Base-by-base conservation (phyloP, 202 grass and related monocot species). In the Cymbopogon flexuosus region DNA sequence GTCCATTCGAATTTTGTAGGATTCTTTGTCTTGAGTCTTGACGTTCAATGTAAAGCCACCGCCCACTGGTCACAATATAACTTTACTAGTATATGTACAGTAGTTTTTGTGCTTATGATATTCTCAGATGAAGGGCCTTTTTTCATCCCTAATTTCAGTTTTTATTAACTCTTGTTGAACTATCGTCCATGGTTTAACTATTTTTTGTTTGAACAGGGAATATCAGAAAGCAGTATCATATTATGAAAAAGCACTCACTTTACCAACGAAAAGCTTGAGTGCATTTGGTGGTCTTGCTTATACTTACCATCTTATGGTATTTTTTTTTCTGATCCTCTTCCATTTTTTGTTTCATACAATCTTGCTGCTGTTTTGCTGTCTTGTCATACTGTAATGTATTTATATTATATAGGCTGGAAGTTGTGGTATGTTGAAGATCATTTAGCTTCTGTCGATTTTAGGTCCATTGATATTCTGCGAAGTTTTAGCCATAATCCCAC, bases 161-260 rank as follows among this genome's bases (percentile, higher is more conserved):
- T 1, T 64, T 71, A 5, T 77, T 46, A 65, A 10, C 19, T 85
- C 10, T 45, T 21, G 24, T 41, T 36, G 77, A 81, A 89, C 13
- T 77, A 60, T 49, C 6, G 77, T 78, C 27, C 14, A 19, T 31
- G 51, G 54, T 58, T 68, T 76, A 73, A 69, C 69, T 30, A 64
- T 76, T 64, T 75, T 52, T 62, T 79, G 49, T 88, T 79, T 88
- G 76, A 82, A 86, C 88, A 98, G 96, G 90, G 89, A 86, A 79
- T 98, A 93, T 90, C 63, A 91, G 33, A 93, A 88, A 15, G 90
- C 95, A 75, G 89, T 95, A 68, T 77, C 90, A 80, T 91, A 81
- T 86, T 98, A 95, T 79, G 92, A 98, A 83, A 98, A 95, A 73
- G 92, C 95, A 15, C 87, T 98, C 75, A 82, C 90, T 80, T 91